phyloP scores from a whole-genome alignment of 139 green algal genomes.

The Tetratostichococcus sp. region DNA sequence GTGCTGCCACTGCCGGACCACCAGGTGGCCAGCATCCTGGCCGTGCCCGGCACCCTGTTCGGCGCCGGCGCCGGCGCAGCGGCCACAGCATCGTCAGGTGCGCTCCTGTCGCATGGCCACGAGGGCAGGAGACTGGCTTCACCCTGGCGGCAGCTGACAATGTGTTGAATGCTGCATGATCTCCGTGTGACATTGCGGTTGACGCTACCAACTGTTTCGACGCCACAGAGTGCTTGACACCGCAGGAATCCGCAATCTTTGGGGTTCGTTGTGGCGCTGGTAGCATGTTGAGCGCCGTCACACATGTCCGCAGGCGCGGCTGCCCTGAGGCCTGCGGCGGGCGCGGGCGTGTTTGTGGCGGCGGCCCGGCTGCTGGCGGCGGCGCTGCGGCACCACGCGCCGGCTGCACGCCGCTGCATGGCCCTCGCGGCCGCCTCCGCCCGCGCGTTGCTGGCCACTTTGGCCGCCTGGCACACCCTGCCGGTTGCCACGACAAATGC shows the following conservation, averaged over 20 bases:
- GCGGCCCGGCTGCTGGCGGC: conserved; percentile 19
- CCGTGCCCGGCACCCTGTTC: conserved; percentile 6
- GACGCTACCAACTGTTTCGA: too few species aligned
- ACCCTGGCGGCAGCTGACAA: too few species aligned
- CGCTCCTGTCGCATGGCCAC: too few species aligned
- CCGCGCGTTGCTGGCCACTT: conserved; percentile 18
- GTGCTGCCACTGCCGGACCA: conserved; percentile 4
- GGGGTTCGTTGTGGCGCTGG: too few species aligned
- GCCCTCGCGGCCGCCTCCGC: conserved; percentile 16
- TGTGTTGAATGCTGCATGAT: too few species aligned
- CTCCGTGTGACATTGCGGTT: too few species aligned
- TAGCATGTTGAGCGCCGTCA: too few species aligned
- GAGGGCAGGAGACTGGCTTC: too few species aligned
- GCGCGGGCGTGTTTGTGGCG: conserved; percentile 11
- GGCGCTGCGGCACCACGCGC: conserved; percentile 18
- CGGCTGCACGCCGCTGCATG: conserved; percentile 23
- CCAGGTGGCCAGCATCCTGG: not conserved
- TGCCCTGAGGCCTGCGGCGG: not conserved
- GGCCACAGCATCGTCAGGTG: not conserved
- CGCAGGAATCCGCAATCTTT: too few species aligned
- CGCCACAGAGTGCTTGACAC: too few species aligned
- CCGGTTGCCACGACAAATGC: not conserved
- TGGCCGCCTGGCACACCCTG: conserved; percentile 11
- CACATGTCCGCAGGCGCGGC: conserved; percentile 9
- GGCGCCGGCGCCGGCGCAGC: not conserved